A percentile compares a stretch with the other conserved stretches of the same genome.
Conservation (phyloP, 345 rosid genomes). For the Raphanus sativus region DNA sequence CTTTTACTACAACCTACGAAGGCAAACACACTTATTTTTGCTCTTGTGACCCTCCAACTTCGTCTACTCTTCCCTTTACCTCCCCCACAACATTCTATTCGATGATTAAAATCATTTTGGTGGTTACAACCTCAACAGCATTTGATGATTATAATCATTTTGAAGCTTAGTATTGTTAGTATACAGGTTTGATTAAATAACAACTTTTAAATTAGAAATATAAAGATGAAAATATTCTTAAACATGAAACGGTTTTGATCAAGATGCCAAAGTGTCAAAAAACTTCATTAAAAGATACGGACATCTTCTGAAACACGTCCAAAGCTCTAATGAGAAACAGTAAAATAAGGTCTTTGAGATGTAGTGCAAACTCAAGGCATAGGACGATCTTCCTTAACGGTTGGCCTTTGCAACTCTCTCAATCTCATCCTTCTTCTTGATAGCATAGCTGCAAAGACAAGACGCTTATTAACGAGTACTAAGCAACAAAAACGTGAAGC, state of each 20-base stretch:
- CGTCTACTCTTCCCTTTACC: conserved; percentile 23
- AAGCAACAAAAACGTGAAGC: neutral
- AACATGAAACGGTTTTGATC: conserved; percentile 10
- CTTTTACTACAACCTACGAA: conserved; percentile 64
- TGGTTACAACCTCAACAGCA: neutral
- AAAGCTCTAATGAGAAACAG: conserved; percentile 32
- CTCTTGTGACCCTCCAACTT: conserved; percentile 41
- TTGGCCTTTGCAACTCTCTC: conserved; percentile 99
- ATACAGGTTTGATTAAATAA: neutral
- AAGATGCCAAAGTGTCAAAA: conserved; percentile 21
- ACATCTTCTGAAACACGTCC: conserved; percentile 30
- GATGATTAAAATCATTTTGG: neutral
- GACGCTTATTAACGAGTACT: neutral
- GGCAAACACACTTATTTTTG: conserved; percentile 88
- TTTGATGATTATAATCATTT: neutral
- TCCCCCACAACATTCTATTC: conserved; percentile 13
- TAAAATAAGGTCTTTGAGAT: conserved; percentile 13
- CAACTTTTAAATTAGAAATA: neutral
- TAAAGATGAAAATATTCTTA: neutral
- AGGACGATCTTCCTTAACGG: conserved; percentile 54
- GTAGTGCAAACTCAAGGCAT: neutral
- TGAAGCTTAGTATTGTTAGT: neutral
- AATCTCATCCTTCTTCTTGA: conserved; percentile 95
- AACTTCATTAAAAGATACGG: conserved; percentile 27
- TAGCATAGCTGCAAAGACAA: conserved; percentile 65